Evolutionary conservation across 257 asterid genomes (phyloP), one percentile per base, ranked within the genome.

Genomic region (Osmanthus fragrans): DNA sequence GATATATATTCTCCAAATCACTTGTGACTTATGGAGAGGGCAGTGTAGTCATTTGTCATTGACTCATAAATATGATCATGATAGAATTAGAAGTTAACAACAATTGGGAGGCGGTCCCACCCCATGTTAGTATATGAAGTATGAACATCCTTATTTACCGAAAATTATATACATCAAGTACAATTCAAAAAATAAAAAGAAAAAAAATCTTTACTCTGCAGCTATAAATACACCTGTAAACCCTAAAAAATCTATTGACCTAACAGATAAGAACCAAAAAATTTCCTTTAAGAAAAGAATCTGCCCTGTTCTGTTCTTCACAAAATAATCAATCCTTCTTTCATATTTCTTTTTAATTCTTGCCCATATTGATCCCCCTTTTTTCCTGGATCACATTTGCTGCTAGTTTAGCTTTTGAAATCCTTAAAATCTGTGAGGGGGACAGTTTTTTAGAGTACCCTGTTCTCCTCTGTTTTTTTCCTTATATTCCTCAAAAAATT

Each of bases 51-150:
- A 73, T 73, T 73, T 6, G 27, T 19, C 64, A 83, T 71, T 51
- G 83, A 82, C 37, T 60, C 78, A 65, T 84, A 65, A 83, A 83
- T 85, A 84, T 79, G 80, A 81, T 74, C 76, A 8, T n/a, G 34
- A 23, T 12, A 25, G 2, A 63, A 12, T 10, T 12, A 25, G 2
- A 63, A 12, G 34, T 10, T 6, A 25, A 63, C 15, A 23, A 60
- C 4, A 12, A 45, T 45, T 1, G n/a, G n/a, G n/a, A n/a, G n/a
- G n/a, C n/a, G n/a, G n/a, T n/a, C n/a, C n/a, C n/a, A n/a, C n/a
- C n/a, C n/a, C n/a, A n/a, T n/a, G n/a, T n/a, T n/a, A n/a, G n/a
- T n/a, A n/a, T n/a, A n/a, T n/a, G n/a, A n/a, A n/a, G 27, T 25
- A 25, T 25, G 27, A 1, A 25, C 27, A 25, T 0, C 27, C 27